Evolutionary conservation across 2,329 filamentous ascomycete species (phyloP), one percentile per base, ranked within the genome.

Genomic region (Aspergillus bombycis): DNA sequence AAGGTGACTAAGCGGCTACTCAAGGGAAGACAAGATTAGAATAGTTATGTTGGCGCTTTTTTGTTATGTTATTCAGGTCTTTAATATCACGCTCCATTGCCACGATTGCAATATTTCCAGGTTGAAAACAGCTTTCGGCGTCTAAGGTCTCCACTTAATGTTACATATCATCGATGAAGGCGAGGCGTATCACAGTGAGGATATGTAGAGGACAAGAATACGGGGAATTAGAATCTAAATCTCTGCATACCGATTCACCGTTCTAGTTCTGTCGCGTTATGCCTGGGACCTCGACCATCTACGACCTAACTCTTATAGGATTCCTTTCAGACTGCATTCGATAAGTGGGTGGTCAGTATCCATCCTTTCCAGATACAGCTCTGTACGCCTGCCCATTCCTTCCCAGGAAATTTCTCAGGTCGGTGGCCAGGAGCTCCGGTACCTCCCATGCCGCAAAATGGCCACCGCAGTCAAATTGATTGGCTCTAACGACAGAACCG

Each of bases 1-100:
- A 98, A 98, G 91, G 92, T 99, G 68, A 98, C 95, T 75, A 97
- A 98, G 90, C 88, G 95, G 79, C 88, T 99, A 89, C 85, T 99
- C 80, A 98, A 98, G 89, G 94, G 94, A 77, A 89, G 94, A 84
- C 94, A 98, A 84, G 94, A 98, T 80, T 94, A 92, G 74, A 74
- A 52, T 56, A 46, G 58, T 64, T 60, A 62, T 55, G 60, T 64
- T 65, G 61, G 62, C 62, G 43, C 58, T 60, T 67, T 69, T 61
- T 58, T 43, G 56, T 67, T 61, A 64, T 60, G 43, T 58, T 59
- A 50, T 62, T 57, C 46, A 41, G 56, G 56, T 60, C 56, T 64
- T 50, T 62, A 65, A 66, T 67, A 65, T 56, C 56, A 65, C 57
- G 58, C 60, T 55, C 60, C 65, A 66, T 61, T 61, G 48, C 60